Percentiles rank a stretch among this genome's conserved stretches.
Evolutionary conservation across 1,139 yeast genomes (phyloP).

Genomic region (Kodamaea ohmeri): DNA sequence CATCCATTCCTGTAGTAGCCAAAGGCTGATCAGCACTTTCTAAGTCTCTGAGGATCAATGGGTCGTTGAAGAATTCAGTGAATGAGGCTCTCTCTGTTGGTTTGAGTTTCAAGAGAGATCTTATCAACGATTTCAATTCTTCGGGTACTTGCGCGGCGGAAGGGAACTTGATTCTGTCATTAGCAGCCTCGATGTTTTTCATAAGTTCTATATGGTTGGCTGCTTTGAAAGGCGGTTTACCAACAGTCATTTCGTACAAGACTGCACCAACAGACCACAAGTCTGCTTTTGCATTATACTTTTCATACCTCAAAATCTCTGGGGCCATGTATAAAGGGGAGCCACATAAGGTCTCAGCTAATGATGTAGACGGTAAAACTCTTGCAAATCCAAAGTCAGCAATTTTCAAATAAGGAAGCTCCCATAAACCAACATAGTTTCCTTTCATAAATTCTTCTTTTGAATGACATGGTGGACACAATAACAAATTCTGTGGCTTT

Average conservation of each 20-base stretch:
- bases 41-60: constrained; percentile 48
- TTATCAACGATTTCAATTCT: constrained; percentile 66
- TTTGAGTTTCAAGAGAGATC: constrained; percentile 73
- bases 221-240: constrained; percentile 93
- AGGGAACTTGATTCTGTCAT: constrained; percentile 78
- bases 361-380: constrained; percentile 82
- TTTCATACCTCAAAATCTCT: constrained; percentile 88
- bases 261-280: constrained; percentile 98
- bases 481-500: constrained; percentile 85
- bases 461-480: constrained; percentile 72
- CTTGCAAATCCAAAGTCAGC: constrained; percentile 99
- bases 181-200: constrained; percentile 77
- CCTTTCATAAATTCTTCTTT: constrained; percentile 53
- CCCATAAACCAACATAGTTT: constrained; percentile 77
- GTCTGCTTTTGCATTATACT: constrained; percentile 95
- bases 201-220: constrained; percentile 86
- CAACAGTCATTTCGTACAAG: constrained; percentile 89
- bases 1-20: constrained; percentile 70
- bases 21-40: constrained; percentile 53
- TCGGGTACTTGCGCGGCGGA: constrained; percentile 55
- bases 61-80: constrained; percentile 76
- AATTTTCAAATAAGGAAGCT: constrained; percentile 82
- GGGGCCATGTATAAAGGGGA: constrained; percentile 99
- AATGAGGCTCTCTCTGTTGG: constrained; percentile 89
- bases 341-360: constrained; percentile 97